phyloP scores from a whole-genome alignment of 129 eudicot genomes.

The Helichrysum umbraculigerum region DNA sequence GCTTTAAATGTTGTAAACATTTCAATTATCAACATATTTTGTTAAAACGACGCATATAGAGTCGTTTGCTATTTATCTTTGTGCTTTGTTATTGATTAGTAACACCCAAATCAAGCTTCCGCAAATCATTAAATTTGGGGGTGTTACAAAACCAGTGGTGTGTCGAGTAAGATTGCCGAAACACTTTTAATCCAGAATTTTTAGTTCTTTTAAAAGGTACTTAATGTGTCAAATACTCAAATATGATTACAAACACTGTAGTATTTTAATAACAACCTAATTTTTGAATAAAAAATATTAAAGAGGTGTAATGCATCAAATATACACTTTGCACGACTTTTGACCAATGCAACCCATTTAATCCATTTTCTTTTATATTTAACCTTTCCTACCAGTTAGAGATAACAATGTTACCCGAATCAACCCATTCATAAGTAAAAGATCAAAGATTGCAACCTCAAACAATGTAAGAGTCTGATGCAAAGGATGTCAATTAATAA shows the following conservation, averaged over 20 bases:
- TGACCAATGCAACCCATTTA: background rate
- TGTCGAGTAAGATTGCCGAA: background rate
- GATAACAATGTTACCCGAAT: background rate
- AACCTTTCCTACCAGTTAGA: background rate
- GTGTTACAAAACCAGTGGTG: background rate
- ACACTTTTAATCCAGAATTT: background rate
- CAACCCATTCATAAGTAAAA: background rate
- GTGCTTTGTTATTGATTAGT: no score
- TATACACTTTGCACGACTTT: conserved; percentile 15
- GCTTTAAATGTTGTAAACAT: no score
- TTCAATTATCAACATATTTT: no score
- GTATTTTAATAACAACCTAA: background rate
- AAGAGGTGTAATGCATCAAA: background rate
- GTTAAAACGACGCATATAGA: no score
- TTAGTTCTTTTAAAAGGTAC: background rate
- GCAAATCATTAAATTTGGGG: no score
- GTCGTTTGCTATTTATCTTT: no score
- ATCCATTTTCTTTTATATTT: background rate
- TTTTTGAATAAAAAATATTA: background rate
- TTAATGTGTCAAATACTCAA: background rate
- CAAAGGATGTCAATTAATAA: background rate
- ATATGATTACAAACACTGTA: background rate
- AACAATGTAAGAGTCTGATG: background rate
- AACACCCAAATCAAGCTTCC: no score
- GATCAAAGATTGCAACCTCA: background rate